Evolutionary conservation across 2,329 filamentous ascomycete species (phyloP).

Genomic region (Cordyceps sp.): DNA sequence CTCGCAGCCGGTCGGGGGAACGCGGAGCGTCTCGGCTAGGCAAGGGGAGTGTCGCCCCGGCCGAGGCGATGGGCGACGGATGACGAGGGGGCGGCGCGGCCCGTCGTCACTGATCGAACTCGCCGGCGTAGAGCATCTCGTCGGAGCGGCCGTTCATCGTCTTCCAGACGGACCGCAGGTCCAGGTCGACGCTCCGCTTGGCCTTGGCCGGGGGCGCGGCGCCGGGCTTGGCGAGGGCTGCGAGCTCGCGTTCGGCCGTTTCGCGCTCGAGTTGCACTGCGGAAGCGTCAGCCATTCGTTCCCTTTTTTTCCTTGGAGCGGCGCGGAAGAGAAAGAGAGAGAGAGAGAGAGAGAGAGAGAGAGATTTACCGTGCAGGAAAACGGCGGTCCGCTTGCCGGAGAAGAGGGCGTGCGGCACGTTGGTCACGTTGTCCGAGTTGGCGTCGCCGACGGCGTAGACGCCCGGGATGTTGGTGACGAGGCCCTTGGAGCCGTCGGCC

Average conservation of each 20-base stretch:
- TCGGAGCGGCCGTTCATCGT: conserved; percentile 23
- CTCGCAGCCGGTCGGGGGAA: too few relatives aligned
- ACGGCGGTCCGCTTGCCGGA: conserved; percentile 42
- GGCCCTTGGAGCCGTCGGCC: conserved; percentile 21
- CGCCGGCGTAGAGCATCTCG: conserved; percentile 28
- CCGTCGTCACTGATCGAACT: conserved; percentile 16
- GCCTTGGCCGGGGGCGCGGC: too few relatives aligned
- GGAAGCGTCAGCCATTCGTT: not conserved
- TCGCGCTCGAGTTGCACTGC: conserved; percentile 25
- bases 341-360: not conserved
- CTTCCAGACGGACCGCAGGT: conserved; percentile 26
- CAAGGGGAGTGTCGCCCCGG: too few relatives aligned
- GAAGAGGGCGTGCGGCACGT: conserved; percentile 44
- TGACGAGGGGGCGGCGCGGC: too few relatives aligned
- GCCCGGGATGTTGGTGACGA: conserved; percentile 33
- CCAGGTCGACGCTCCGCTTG: conserved; percentile 15
- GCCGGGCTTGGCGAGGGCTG: conserved; percentile 7
- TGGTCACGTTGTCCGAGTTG: conserved; percentile 42
- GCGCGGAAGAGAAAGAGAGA: not conserved
- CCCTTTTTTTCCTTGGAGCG: not conserved
- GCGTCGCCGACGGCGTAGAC: conserved; percentile 43
- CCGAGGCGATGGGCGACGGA: too few relatives aligned
- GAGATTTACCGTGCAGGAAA: conserved; percentile 33
- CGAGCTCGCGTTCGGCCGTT: conserved; percentile 17
- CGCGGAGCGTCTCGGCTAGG: too few relatives aligned